These are phyloP conservation scores for Trichoderma sp. DNA, from an alignment of 2,329 filamentous ascomycete genomes.

Conservation along the genomic window DNA sequence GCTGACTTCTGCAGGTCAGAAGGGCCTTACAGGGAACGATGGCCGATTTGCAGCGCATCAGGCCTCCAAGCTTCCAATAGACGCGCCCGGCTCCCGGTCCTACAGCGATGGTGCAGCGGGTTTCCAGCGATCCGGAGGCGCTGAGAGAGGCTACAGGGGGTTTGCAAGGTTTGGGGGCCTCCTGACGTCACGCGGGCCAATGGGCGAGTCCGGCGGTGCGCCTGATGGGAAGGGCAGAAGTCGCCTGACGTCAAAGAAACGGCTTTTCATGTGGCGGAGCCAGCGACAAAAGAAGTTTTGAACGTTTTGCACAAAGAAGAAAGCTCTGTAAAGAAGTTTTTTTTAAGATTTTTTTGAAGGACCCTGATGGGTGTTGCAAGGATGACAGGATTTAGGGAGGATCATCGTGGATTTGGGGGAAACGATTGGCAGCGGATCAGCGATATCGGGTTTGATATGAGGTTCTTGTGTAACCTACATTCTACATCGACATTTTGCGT, in stretches of 20 bases:
- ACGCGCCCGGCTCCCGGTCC: background rate
- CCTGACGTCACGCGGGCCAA: slow-evolving; percentile 20
- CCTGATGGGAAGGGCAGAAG: background rate
- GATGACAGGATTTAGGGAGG: background rate
- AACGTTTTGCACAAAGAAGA: background rate
- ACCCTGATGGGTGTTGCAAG: background rate
- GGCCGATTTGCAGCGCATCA: background rate
- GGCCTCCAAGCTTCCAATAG: background rate
- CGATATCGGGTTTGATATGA: background rate
- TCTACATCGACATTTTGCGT: background rate
- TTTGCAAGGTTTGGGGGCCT: background rate
- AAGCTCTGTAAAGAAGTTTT: background rate
- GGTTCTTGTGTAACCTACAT: background rate
- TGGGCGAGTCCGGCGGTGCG: background rate
- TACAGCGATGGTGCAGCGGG: background rate
- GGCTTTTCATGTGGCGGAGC: slow-evolving; percentile 37
- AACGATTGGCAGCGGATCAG: background rate
- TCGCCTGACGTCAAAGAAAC: slow-evolving; percentile 20
- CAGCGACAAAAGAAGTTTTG: background rate
- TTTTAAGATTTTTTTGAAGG: background rate
- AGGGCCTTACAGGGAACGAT: background rate
- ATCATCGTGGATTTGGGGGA: background rate
- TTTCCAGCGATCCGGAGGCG: background rate
- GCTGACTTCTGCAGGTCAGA: background rate
- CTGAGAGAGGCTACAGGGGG: background rate